Evolutionary conservation across 2,329 filamentous ascomycete species (phyloP).

Genomic region (Fusarium lyarnte): DNA sequence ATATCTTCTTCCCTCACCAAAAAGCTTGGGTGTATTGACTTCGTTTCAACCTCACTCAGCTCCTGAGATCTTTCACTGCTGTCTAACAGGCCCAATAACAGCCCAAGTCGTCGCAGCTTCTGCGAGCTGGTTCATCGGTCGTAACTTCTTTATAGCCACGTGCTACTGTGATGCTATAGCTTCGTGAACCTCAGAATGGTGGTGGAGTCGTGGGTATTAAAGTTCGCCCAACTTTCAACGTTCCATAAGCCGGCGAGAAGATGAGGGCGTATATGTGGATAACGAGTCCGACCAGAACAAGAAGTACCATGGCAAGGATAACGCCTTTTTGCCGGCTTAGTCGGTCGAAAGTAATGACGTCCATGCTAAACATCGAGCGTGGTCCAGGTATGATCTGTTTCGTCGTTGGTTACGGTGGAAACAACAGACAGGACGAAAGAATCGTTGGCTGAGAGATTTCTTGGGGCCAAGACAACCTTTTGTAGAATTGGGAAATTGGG

Average conservation of each 20-base stretch:
- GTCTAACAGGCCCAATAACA: no score
- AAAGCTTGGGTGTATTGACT: no score
- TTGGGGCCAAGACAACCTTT: neutral
- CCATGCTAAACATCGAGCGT: neutral
- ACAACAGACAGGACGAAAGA: neutral
- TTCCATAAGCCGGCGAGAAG: neutral
- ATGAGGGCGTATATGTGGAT: neutral
- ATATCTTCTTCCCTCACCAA: no score
- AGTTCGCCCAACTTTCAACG: neutral
- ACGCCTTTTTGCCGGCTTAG: neutral
- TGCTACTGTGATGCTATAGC: fast-evolving
- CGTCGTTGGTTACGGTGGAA: neutral
- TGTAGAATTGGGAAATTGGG: neutral
- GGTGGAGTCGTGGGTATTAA: neutral
- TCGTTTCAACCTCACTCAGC: no score
- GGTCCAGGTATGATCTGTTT: neutral
- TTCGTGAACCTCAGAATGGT: neutral
- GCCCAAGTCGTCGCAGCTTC: no score
- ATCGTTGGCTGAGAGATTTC: neutral
- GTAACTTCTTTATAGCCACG: fast-evolving
- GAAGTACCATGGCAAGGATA: neutral
- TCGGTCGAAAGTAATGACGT: neutral
- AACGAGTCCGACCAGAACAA: neutral
- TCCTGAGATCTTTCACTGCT: no score
- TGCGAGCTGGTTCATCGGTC: fast-evolving